These are phyloP conservation scores for Austroboletus olivaceoglutinosus DNA, from an alignment of 1,284 basidiomycete species.

Conservation along the genomic window DNA sequence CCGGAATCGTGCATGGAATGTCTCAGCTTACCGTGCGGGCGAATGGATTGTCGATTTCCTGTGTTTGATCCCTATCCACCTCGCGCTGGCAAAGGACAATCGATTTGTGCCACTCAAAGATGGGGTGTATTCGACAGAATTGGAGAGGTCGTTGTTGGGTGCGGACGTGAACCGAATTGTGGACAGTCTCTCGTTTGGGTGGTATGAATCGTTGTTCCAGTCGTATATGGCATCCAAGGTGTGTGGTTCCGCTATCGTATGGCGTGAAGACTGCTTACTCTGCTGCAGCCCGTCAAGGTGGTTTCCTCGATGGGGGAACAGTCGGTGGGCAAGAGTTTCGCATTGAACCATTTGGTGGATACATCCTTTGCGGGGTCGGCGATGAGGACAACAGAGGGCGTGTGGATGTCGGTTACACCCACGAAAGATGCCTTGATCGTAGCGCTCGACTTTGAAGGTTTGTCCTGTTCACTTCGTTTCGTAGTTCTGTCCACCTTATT, in stretches of 20 bases:
- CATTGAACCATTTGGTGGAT: conserved; percentile 60
- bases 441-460: conserved; percentile 64
- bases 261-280: not conserved
- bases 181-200: conserved; percentile 55
- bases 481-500: not conserved
- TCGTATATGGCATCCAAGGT: conserved; percentile 62
- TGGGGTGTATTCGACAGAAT: conserved; percentile 48
- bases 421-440: conserved; percentile 54
- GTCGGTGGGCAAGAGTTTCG: conserved; percentile 62
- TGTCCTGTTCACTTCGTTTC: not conserved
- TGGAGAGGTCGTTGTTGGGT: conserved; percentile 54
- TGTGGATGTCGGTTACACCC: conserved; percentile 68
- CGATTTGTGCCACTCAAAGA: conserved; percentile 61
- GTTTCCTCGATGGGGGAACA: conserved; percentile 70
- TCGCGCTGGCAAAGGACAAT: conserved; percentile 57
- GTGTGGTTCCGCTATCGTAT: not conserved
- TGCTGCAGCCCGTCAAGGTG: conserved; percentile 53
- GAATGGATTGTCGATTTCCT: conserved; percentile 63
- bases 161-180: conserved; percentile 59
- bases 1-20: conserved; percentile 18
- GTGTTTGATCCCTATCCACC: conserved; percentile 63
- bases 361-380: conserved; percentile 67
- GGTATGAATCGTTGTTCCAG: conserved; percentile 64
- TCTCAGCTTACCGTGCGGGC: conserved; percentile 46
- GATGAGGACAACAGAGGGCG: conserved; percentile 64